A percentile compares a stretch with the other conserved stretches of the same genome.
These are phyloP conservation scores for Wallemia hederae DNA, from an alignment of 1,284 basidiomycete genomes.

Conservation along the genomic window DNA sequence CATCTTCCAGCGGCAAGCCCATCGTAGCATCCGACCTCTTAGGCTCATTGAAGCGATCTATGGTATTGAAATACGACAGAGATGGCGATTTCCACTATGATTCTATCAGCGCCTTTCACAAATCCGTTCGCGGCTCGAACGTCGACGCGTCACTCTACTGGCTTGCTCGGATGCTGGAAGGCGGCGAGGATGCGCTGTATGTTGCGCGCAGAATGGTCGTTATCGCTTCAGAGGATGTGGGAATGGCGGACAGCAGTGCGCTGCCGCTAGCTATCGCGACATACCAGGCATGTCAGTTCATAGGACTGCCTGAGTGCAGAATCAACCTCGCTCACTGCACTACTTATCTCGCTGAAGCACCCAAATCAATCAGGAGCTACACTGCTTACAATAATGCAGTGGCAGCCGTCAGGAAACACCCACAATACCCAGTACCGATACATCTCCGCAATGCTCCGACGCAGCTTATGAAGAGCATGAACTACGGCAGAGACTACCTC, in stretches of 20 bases:
- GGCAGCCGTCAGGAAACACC: background rate
- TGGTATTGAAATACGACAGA: constrained; percentile 31
- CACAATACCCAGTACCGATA: constrained; percentile 32
- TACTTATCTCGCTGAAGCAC: constrained; percentile 48
- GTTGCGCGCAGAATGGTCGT: constrained; percentile 53
- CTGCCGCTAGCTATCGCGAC: constrained; percentile 46
- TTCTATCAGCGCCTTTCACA: constrained; percentile 66
- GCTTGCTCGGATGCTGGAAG: constrained; percentile 33
- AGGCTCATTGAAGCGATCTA: constrained; percentile 15
- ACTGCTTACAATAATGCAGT: constrained; percentile 33
- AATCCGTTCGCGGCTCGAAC: constrained; percentile 50
- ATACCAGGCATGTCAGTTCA: constrained; percentile 43
- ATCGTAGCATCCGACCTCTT: constrained; percentile 14
- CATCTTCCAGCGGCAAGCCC: constrained; percentile 2
- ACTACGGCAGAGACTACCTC: constrained; percentile 36
- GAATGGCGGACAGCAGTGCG: constrained; percentile 41
- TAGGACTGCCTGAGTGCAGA: constrained; percentile 58
- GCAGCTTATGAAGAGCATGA: constrained; percentile 45
- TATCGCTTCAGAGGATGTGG: constrained; percentile 59
- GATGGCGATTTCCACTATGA: constrained; percentile 51
- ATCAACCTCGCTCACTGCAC: constrained; percentile 53
- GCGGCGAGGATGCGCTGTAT: constrained; percentile 68
- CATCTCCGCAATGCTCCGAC: constrained; percentile 70
- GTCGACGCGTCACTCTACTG: constrained; percentile 62
- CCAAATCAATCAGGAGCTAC: constrained; percentile 52